A percentile compares a stretch with the other conserved stretches of the same genome.
These are phyloP conservation scores for Diaporthe nobilis DNA, from an alignment of 2,329 filamentous ascomycete genomes.

Conservation along the genomic window DNA sequence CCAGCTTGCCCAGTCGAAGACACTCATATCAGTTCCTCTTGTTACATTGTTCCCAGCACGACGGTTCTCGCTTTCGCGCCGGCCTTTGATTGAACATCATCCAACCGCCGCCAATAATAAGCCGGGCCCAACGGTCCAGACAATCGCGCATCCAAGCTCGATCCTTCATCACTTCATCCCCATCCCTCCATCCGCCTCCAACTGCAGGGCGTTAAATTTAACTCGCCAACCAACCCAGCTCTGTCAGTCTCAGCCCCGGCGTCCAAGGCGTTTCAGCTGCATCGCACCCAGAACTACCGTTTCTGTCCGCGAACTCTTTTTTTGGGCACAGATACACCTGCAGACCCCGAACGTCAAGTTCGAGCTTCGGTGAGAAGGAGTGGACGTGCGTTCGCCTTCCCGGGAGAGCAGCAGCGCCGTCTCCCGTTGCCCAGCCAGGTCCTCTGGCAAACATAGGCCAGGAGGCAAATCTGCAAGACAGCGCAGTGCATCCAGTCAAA, in stretches of 20 bases:
- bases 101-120: conserved; percentile 27
- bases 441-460: conserved; percentile 32
- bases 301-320: conserved; percentile 24
- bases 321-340: conserved; percentile 8
- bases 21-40: background rate
- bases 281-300: conserved; percentile 10
- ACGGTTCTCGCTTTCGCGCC: conserved; percentile 35
- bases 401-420: background rate
- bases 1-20: background rate
- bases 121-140: conserved; percentile 22
- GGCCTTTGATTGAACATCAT: conserved; percentile 20
- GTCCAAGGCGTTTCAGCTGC: conserved; percentile 28
- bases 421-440: conserved; percentile 31
- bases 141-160: conserved; percentile 22
- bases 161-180: conserved; percentile 18
- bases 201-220: conserved; percentile 30
- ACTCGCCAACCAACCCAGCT: conserved; percentile 31
- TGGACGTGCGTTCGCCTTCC: background rate
- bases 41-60: conserved; percentile 22
- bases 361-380: background rate
- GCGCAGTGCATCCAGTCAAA: conserved; percentile 38
- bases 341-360: conserved; percentile 1
- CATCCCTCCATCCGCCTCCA: conserved; percentile 30
- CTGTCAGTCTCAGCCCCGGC: conserved; percentile 26
- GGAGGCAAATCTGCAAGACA: conserved; percentile 35